Evolutionary conservation across 2,329 filamentous ascomycete species (phyloP).

Genomic region (Penicillium hesseltinei): DNA sequence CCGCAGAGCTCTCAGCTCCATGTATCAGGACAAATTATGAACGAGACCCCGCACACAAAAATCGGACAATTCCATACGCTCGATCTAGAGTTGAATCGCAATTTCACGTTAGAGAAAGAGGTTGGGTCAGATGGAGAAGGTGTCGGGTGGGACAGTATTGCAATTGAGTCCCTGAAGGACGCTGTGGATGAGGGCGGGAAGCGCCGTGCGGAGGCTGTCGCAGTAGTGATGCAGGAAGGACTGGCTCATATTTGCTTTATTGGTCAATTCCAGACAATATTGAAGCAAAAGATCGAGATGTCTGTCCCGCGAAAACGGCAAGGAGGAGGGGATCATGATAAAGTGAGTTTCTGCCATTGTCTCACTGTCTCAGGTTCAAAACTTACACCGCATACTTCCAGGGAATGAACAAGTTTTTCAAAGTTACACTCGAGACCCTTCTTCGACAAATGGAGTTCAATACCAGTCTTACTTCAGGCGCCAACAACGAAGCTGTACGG

Average conservation of each 20-base stretch:
- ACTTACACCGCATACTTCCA: constrained; percentile 29
- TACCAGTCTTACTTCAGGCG: constrained; percentile 39
- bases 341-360: constrained; percentile 29
- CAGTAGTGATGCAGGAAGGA: constrained; percentile 86
- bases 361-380: background rate
- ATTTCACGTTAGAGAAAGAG: constrained; percentile 84
- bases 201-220: constrained; percentile 77
- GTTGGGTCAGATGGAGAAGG: constrained; percentile 48
- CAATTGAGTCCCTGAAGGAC: constrained; percentile 72
- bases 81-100: constrained; percentile 81
- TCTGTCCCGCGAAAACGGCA: constrained; percentile 49
- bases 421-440: constrained; percentile 71
- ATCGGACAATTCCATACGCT: constrained; percentile 68
- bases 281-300: constrained; percentile 51
- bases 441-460: constrained; percentile 74
- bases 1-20: constrained; percentile 66
- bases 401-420: constrained; percentile 74
- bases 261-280: constrained; percentile 49
- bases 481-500: constrained; percentile 36
- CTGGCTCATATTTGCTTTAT: constrained; percentile 53
- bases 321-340: constrained; percentile 51
- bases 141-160: constrained; percentile 83
- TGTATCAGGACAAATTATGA: constrained; percentile 63
- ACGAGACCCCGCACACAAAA: constrained; percentile 66
- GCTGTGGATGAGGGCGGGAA: constrained; percentile 67